A percentile compares a stretch with the other conserved stretches of the same genome.
These are phyloP conservation scores for Dactylella cylindrospora DNA, from an alignment of 2,329 filamentous ascomycete species.

Conservation along the genomic window DNA sequence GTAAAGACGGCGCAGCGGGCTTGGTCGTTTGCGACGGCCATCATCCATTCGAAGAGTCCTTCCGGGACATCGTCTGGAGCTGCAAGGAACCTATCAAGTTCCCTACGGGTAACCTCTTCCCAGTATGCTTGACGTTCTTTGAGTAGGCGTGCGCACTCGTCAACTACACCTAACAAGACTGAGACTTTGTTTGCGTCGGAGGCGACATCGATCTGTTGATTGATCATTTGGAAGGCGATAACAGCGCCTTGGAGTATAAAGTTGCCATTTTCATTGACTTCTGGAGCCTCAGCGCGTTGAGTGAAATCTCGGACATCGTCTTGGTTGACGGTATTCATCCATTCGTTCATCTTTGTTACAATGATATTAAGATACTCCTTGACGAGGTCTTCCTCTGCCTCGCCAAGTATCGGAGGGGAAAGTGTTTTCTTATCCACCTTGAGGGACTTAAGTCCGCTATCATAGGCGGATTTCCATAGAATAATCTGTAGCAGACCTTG, in stretches of 20 bases:
- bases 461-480: constrained; percentile 94
- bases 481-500: constrained; percentile 88
- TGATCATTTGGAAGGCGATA: constrained; percentile 91
- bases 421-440: constrained; percentile 77
- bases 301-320: constrained; percentile 80
- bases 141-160: constrained; percentile 89
- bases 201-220: constrained; percentile 85
- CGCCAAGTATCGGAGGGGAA: constrained; percentile 82
- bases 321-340: constrained; percentile 89
- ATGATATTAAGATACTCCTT: constrained; percentile 93
- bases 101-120: constrained; percentile 84
- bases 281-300: constrained; percentile 60
- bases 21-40: constrained; percentile 96
- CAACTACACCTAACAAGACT: constrained; percentile 90
- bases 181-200: constrained; percentile 81
- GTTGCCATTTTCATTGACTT: constrained; percentile 47
- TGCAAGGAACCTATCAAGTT: constrained; percentile 71
- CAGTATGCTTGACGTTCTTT: constrained; percentile 79
- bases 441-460: constrained; percentile 90
- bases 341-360: constrained; percentile 92
- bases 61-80: constrained; percentile 49
- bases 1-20: constrained; percentile 97
- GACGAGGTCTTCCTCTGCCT: constrained; percentile 83
- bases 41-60: constrained; percentile 73
- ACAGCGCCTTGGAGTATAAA: constrained; percentile 48